Evolutionary conservation across 176 grass and related monocot genomes (phyloP).

Genomic region (Miscanthus lutarioriparius): DNA sequence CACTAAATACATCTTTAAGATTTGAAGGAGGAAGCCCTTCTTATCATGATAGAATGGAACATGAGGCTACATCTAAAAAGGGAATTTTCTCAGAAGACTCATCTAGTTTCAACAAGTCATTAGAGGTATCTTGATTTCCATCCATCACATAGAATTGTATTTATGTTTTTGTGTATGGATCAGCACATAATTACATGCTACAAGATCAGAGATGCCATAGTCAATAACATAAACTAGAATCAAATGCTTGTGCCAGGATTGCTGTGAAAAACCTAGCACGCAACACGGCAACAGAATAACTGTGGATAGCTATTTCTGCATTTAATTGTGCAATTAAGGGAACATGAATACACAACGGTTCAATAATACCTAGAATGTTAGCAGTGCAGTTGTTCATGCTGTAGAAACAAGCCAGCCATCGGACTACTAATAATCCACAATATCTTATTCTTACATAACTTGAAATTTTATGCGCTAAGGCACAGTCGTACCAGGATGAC

Average conservation of each 20-base stretch:
- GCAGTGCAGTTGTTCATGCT: neutral
- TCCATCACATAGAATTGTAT: neutral
- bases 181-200: neutral
- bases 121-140: constrained; percentile 47
- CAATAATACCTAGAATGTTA: neutral
- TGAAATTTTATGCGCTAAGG: constrained; percentile 1
- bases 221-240: neutral
- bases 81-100: constrained; percentile 43
- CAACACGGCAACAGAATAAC: neutral
- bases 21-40: constrained; percentile 33
- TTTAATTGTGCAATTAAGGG: neutral
- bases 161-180: neutral
- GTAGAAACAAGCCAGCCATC: neutral
- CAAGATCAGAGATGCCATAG: neutral
- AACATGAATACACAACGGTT: neutral
- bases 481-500: neutral
- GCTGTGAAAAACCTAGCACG: neutral
- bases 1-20: constrained; percentile 59
- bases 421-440: neutral
- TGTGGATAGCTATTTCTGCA: neutral
- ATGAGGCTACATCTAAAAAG: constrained; percentile 34
- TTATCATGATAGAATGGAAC: constrained; percentile 25
- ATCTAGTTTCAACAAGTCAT: constrained; percentile 2
- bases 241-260: neutral
- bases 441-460: neutral